Base-by-base conservation (phyloP, 768 basidiomycete species). In the Coprinopsis strossmayeri region DNA sequence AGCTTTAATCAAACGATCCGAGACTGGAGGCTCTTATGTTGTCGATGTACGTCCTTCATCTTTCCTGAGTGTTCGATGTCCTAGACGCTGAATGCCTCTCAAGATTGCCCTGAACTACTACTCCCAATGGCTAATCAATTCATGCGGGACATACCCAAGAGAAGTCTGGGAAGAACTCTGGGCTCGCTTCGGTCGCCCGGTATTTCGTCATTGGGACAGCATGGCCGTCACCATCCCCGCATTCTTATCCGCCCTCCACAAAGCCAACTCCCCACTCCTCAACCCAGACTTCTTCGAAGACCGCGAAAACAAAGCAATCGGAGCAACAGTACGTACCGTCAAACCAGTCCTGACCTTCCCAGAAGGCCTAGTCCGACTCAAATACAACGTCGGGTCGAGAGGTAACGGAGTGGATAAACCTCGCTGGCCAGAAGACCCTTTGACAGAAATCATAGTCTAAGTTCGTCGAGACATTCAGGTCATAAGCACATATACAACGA, bases 81-180 rank as follows among this genome's bases (percentile, higher is more conserved):
- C 15, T 15, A 7, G 30, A 32, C 15, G 30, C n/a, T n/a, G 15
- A 32, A 7, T 20, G 4, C 24, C 17, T 7, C 53, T 37, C 37
- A 44, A 59, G 57, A 45, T 53, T 28, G 58, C 61, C 5, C 34
- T 62, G 23, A 62, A 62, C 40, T 60, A 62, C 44, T 62, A 60
- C 49, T 57, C 55, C 13, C 59, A 57, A 52, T 62, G 61, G 61
- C 58, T 62, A 35, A 43, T 52, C 42, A 53, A 48, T 28, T 47
- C 53, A 21, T 53, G 51, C 26, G 53, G 53, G 9, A 52, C 48
- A 10, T 63, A 63, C 48, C 52, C 59, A 13, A 32, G 34, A 11
- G 45, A 59, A 5, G 44, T 59, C 13, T 61, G 61, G 61, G 49
- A 57, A 7, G 40, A 48, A 3, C 25, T 63, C 21, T 55, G 58